Conservation (phyloP, 352 stramenopile genomes). For the Phytophthora ramorum region DNA sequence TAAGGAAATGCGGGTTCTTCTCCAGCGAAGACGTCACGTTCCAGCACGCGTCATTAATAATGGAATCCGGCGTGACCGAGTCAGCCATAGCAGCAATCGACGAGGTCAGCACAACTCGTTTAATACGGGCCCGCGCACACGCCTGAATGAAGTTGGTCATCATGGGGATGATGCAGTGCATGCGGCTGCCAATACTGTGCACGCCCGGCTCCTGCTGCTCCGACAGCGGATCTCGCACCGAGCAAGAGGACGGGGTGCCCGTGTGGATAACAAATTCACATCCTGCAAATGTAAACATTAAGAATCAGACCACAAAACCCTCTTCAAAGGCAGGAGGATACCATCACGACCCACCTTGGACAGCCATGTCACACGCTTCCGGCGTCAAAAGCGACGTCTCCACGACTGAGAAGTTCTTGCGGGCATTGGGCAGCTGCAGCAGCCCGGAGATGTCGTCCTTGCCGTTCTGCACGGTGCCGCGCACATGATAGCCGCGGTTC, state of each 20-base stretch:
- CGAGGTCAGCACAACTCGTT: slow-evolving; percentile 86
- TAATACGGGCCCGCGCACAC: slow-evolving; percentile 79
- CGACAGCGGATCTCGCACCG: slow-evolving; percentile 84
- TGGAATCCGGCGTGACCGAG: slow-evolving; percentile 73
- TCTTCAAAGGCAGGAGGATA: background rate
- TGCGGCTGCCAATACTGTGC: slow-evolving; percentile 89
- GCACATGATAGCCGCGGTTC: slow-evolving; percentile 78
- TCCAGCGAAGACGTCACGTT: slow-evolving; percentile 87
- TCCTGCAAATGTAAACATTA: slow-evolving; percentile 20
- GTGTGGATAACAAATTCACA: slow-evolving; percentile 93
- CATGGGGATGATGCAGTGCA: slow-evolving; percentile 93
- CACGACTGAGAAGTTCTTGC: slow-evolving; percentile 86
- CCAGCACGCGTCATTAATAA: slow-evolving; percentile 88
- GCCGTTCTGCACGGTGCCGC: slow-evolving; percentile 87
- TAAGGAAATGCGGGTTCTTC: slow-evolving; percentile 89
- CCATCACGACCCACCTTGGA: slow-evolving; percentile 57
- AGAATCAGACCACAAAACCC: slow-evolving; percentile 7
- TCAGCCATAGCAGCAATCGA: slow-evolving; percentile 89
- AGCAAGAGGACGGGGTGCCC: slow-evolving; percentile 86
- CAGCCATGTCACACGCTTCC: slow-evolving; percentile 86
- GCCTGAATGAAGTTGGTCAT: slow-evolving; percentile 93
- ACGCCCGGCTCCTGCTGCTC: slow-evolving; percentile 87
- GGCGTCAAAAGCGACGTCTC: slow-evolving; percentile 89
- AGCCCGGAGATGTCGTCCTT: slow-evolving; percentile 88
- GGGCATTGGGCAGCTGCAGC: slow-evolving; percentile 68